These are phyloP conservation scores for Wickerhamomyces hampshirensis DNA, from an alignment of 805 yeast genomes.

Conservation along the genomic window DNA sequence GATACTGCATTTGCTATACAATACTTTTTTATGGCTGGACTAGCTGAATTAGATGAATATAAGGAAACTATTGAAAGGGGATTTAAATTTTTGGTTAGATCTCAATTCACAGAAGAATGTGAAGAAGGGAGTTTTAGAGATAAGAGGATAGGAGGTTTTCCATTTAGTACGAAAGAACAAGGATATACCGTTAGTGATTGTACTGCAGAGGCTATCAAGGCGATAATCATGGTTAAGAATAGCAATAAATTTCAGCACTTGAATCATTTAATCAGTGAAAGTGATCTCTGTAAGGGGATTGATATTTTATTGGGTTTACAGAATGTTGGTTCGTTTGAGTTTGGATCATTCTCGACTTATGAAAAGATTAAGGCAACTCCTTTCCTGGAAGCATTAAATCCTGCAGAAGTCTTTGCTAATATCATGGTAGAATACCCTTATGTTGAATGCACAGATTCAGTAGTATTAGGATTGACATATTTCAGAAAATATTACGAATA, in stretches of 20 bases:
- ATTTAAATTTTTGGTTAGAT: slow-evolving; percentile 65
- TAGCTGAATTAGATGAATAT: slow-evolving; percentile 65
- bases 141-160: slow-evolving; percentile 86
- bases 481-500: slow-evolving; percentile 66
- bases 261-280: slow-evolving; percentile 47
- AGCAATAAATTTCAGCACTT: slow-evolving; percentile 46
- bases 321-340: slow-evolving; percentile 72
- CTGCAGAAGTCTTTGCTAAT: slow-evolving; percentile 97
- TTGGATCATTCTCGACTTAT: slow-evolving; percentile 90
- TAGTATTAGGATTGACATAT: slow-evolving; percentile 81
- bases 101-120: slow-evolving; percentile 83
- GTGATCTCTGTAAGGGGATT: slow-evolving; percentile 58
- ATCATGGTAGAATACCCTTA: slow-evolving; percentile 99
- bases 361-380: slow-evolving; percentile 83
- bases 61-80: slow-evolving; percentile 59
- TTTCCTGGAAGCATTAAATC: slow-evolving; percentile 71
- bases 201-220: slow-evolving; percentile 93
- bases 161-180: slow-evolving; percentile 91
- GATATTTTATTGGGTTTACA: slow-evolving; percentile 76
- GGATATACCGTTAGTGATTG: slow-evolving; percentile 97
- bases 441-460: slow-evolving; percentile 96
- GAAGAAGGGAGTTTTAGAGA: slow-evolving; percentile 78
- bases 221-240: slow-evolving; percentile 84
- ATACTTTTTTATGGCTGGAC: slow-evolving; percentile 71
- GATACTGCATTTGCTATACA: slow-evolving; percentile 91